These are phyloP conservation scores for Sanghuangporus sanghuang DNA, from an alignment of 1,284 basidiomycete species.

Conservation along the genomic window DNA sequence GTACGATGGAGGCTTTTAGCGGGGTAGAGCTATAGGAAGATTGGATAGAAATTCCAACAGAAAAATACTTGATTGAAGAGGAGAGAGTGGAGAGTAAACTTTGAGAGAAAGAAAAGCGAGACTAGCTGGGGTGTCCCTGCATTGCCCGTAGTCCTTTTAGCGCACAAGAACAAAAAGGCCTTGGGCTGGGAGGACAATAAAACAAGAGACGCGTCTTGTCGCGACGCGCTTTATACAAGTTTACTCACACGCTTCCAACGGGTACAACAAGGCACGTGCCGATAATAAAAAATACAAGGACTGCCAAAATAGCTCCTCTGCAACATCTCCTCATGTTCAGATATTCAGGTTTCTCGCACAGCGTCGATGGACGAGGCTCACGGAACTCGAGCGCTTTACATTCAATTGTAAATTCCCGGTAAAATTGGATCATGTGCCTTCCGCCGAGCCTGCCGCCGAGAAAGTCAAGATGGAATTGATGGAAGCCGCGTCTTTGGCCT, in stretches of 20 bases:
- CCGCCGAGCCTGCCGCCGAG: neutral
- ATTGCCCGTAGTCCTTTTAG: neutral
- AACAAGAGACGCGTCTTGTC: neutral
- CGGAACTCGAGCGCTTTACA: neutral
- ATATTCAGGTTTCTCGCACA: neutral
- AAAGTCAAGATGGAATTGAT: neutral
- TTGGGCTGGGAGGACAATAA: neutral
- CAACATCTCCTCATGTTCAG: neutral
- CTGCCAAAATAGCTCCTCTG: neutral
- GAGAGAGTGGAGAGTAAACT: neutral
- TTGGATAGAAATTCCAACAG: neutral
- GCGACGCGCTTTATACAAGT: conserved; percentile 1
- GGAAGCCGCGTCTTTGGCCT: neutral
- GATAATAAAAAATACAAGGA: neutral
- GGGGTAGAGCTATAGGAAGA: neutral
- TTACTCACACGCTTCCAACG: neutral
- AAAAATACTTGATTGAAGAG: neutral
- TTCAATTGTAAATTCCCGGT: neutral
- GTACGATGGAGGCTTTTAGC: neutral
- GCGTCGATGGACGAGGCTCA: neutral
- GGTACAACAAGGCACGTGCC: neutral
- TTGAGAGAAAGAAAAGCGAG: neutral
- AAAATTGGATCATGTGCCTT: neutral
- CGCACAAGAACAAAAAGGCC: neutral
- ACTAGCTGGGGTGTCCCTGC: conserved; percentile 10